Base-by-base conservation (phyloP, 371 early-diverging fungal genomes). In the Mortierella sp. region DNA sequence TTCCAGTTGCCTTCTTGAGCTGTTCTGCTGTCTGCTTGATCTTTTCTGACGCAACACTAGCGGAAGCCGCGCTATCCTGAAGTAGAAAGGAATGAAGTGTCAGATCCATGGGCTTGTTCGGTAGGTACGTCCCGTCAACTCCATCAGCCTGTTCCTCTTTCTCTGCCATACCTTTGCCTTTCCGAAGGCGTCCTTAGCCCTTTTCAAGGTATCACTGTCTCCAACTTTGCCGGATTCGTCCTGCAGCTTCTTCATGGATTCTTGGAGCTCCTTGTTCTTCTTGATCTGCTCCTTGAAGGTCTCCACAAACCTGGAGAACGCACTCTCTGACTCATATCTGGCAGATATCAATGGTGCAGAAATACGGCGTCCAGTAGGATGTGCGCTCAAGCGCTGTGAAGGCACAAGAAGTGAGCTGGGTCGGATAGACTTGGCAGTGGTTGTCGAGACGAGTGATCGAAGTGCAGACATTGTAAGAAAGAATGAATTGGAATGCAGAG, bases 191-290 rank as follows among this genome's bases (percentile, higher is more conserved):
- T 95, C 92, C 80, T 90, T 92, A 25, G 98, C 97, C 66, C 87
- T 87, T 73, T 90, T 91, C 73, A 98, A 83, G 19, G 96, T 85
- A 54, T 96, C 97, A 28, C 93, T 94, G 50, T 96, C 96, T 3
- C 88, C 83, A 3, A 96, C 79, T 79, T 93, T 88, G 54, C 85
- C 85, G 39, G 92, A 83, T 76, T 91, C 92, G 47, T 94, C 97
- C 63, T 91, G 91, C 29, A 98, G 82, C 57, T 90, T 92, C 85
- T 96, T 95, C 53, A 95, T 90, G 78, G 92, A 91, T 40, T 92
- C 72, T 62, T 95, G 91, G 31, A 98, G 83, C 52, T 97, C 96
- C 80, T 94, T 87, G 82, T 93, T 95, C 82, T 96, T 95, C 77
- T 93, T 86, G 62, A 95, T 87, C 85, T 98, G 97, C 22, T 92